Evolutionary conservation across 495 filamentous ascomycete species (phyloP), one percentile per base, ranked within the genome.

Genomic region (Aspergillus steynii): DNA sequence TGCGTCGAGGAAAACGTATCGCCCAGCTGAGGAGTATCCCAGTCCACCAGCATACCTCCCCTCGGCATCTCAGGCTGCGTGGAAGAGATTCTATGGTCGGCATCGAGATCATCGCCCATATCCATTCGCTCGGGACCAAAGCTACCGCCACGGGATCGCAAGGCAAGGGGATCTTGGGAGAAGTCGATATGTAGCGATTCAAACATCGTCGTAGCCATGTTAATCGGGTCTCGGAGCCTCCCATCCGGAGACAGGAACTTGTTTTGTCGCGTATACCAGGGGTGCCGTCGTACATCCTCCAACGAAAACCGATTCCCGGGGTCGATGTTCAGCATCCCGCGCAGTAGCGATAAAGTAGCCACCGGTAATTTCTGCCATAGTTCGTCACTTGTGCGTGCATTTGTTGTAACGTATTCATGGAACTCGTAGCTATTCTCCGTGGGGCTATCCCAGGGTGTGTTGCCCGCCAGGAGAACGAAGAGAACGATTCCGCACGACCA

Each of bases 401-500:
- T 86, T 1, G 86, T 91, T 29, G 82, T 82, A n/a, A 89, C 79
- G 70, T 95, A 98, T 74, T 96, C 91, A 65, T 89, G 82, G 67
- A 87, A 96, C 71, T 96, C 91, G 79, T 88, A 92, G 68, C 89
- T 91, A 59, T 83, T 77, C 26, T 83, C 74, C 10, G 92, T 92
- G 1, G 95, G 95, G 68, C 95, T 90, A 67, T 98, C 96, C 95
- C 95, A 99, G 0, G 95, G 95, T 2, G 95, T 99, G 72, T 99
- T 99, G 10, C 95, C 95, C 5, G 93, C 92, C 20, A 99, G 74
- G 4, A 99, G 80, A 47, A 98, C 95, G 68, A 99, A 99, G 8
- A 99, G 80, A 34, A 99, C 95, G 45, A 99, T 91, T 15, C 93
- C 95, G 64, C 92, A 96, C 42, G 93, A 96, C 95, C 95, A 99